Conservation (phyloP, 306 rosid genomes). For the Lupinus albus region DNA sequence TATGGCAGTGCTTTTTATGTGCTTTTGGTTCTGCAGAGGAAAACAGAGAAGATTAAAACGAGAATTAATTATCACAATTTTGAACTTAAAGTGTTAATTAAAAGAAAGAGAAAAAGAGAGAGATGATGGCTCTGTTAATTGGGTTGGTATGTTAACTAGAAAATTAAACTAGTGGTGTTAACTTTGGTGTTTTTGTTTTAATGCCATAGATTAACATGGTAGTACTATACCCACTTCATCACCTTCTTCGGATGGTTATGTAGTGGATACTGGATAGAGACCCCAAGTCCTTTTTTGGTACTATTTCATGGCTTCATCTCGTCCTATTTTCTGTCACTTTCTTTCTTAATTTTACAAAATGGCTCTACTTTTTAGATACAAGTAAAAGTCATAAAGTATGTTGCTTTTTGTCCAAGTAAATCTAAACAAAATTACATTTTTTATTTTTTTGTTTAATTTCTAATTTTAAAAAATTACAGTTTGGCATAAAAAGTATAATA, state of each 20-base stretch:
- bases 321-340: neutral
- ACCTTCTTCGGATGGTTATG: slow-evolving; percentile 33
- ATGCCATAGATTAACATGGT: neutral
- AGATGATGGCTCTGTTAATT: neutral
- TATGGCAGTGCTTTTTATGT: neutral
- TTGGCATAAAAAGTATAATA: too few relatives aligned
- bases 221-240: slow-evolving; percentile 30
- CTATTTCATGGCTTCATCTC: neutral
- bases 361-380: neutral
- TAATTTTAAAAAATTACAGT: neutral
- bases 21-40: neutral
- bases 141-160: slow-evolving; percentile 7
- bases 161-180: neutral
- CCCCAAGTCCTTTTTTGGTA: neutral
- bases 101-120: slow-evolving; percentile 11
- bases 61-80: neutral
- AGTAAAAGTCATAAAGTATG: neutral
- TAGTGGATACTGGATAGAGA: neutral
- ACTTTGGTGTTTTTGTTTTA: neutral
- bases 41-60: slow-evolving; percentile 21
- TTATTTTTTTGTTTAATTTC: neutral
- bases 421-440: neutral
- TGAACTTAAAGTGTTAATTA: neutral
- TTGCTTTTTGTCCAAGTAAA: neutral
- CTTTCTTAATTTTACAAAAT: neutral